Base-by-base conservation (phyloP, 2,329 filamentous ascomycete species). In the Epicoccum sorghinum region DNA sequence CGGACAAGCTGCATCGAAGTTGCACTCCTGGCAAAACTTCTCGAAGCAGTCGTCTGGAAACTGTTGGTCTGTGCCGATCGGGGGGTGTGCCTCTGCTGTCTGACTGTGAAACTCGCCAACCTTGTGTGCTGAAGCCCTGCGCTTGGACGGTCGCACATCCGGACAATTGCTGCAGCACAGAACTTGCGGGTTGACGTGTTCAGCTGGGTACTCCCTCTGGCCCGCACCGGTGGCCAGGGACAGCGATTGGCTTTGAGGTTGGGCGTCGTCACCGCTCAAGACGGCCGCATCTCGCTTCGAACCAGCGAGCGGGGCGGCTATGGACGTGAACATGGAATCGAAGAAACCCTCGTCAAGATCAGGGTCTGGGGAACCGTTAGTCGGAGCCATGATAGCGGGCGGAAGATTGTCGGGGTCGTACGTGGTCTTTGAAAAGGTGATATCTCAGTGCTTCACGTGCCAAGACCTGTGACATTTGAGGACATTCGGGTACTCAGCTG, bases 11-110 rank as follows among this genome's bases (percentile, higher is more conserved):
- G 64, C 55, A 41, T 72, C 69, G 30, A 68, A 53, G 50, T 65
- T 66, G 58, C 71, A 73, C 39, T 65, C 71, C 58, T 74, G 69
- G 51, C 73, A 75, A 52, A 72, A 71, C 38, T 69, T 58, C 37
- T 70, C 68, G 38, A 74, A 71, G 45, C 67, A 71, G 33, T 65
- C 67, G 42, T 74, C 70, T 24, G 64, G 67, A 27, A 70, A 73
- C 51, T 69, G 62, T n/a, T 67, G 68, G 58, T 67, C 67, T 47
- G 61, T 38, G 37, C 65, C 61, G 37, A 62, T 57, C 22, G 47
- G 47, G 36, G 45, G 39, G 33, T 65, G 55, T 41, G 54, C 43
- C 39, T 62, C 59, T 37, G 57, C 56, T 29, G 59, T 42, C 46
- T 59, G 41, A 45, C 55, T 64, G 61, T 71, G 68, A 57, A 66